Conservation (phyloP, 2,329 filamentous ascomycete species). For the Corynespora cassiicola region DNA sequence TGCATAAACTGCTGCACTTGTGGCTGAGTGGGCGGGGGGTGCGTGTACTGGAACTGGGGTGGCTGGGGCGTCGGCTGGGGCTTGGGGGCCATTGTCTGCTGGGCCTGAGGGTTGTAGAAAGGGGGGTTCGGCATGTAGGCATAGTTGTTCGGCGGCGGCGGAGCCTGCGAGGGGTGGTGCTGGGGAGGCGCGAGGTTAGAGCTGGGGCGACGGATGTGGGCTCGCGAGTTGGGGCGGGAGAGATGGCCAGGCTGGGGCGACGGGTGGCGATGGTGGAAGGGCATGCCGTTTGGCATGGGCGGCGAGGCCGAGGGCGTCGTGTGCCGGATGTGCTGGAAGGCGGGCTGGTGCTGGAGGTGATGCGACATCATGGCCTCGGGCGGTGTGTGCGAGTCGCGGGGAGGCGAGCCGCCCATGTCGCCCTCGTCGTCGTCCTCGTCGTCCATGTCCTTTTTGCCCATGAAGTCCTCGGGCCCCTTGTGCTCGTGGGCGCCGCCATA, state of each 20-base stretch:
- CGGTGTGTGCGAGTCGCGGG: conserved; percentile 68
- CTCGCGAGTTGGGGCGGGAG: conserved; percentile 81
- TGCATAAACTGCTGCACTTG: conserved; percentile 74
- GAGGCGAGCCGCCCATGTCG: conserved; percentile 68
- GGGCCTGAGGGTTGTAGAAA: conserved; percentile 76
- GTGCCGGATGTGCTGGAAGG: conserved; percentile 83
- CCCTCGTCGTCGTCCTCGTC: conserved; percentile 82
- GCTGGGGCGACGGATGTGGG: conserved; percentile 76
- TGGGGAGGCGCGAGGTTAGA: conserved; percentile 74
- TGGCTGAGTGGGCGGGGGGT: conserved; percentile 52
- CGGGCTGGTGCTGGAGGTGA: conserved; percentile 59
- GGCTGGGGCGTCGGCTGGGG: conserved; percentile 46
- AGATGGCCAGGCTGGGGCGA: conserved; percentile 81
- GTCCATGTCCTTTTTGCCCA: conserved; percentile 72
- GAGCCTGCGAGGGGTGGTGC: conserved; percentile 66
- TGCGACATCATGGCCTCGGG: conserved; percentile 64
- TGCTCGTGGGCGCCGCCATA: conserved; percentile 94
- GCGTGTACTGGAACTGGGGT: conserved; percentile 53
- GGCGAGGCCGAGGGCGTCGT: conserved; percentile 86
- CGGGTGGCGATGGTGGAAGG: conserved; percentile 74
- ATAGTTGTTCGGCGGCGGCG: conserved; percentile 71
- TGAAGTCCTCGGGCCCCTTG: conserved; percentile 93
- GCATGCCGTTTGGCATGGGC: conserved; percentile 77
- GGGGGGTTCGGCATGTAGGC: conserved; percentile 85
- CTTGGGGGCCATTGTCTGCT: conserved; percentile 55